These are phyloP conservation scores for Acer negundo DNA, from an alignment of 345 rosid species.

Conservation along the genomic window DNA sequence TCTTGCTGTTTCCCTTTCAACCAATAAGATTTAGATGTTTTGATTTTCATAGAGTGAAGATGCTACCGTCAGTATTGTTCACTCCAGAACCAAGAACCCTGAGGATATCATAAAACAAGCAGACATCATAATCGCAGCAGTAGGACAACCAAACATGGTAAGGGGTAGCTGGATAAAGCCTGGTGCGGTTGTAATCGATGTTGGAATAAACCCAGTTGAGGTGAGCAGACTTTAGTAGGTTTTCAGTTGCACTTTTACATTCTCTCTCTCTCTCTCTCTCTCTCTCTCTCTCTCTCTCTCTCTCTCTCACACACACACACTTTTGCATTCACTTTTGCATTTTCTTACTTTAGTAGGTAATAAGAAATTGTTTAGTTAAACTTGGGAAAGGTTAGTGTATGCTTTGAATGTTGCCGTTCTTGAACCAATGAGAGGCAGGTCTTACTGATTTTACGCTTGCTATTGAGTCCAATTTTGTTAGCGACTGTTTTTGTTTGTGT, in stretches of 20 bases:
- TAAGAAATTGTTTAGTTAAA: not conserved
- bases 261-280: not conserved
- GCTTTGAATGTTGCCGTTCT: not conserved
- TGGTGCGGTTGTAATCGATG: constrained; percentile 84
- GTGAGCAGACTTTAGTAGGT: constrained; percentile 30
- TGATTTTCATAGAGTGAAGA: constrained; percentile 65
- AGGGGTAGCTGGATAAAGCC: constrained; percentile 87
- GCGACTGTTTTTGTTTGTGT: constrained; percentile 13
- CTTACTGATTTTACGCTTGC: not conserved
- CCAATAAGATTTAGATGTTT: not conserved
- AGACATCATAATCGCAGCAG: constrained; percentile 77
- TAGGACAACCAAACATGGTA: constrained; percentile 83
- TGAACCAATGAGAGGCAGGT: not conserved
- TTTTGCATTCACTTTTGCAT: too few species aligned
- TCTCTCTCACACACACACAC: too few species aligned
- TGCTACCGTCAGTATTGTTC: constrained; percentile 74
- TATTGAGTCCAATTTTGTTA: not conserved
- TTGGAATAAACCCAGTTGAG: constrained; percentile 88
- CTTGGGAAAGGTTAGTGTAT: not conserved
- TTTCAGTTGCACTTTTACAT: not conserved
- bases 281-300: not conserved
- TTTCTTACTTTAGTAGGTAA: not conserved
- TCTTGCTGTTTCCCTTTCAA: not conserved
- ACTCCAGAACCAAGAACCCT: constrained; percentile 78
- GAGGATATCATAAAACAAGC: constrained; percentile 75